Base-by-base conservation (phyloP, 129 eudicot species). In the Saposhnikovia divaricata region DNA sequence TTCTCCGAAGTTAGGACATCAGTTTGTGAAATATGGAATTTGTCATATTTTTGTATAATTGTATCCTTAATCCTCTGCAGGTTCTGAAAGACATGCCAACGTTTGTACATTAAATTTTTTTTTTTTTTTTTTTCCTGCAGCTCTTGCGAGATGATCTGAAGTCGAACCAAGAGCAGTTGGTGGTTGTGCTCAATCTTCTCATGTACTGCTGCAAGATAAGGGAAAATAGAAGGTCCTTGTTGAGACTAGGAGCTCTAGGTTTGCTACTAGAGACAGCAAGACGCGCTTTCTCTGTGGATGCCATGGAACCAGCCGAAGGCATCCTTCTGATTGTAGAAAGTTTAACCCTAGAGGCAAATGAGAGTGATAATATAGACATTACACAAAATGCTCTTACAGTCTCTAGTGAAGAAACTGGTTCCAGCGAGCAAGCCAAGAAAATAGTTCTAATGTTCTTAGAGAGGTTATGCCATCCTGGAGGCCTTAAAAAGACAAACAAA, bases 261-360 rank as follows among this genome's bases (percentile, higher is more conserved):
- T 83, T 96, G 77, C 97, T 96, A 25, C 95, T 92, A 15, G 99
- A 96, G 83, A 96, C 97, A 48, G 99, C 98, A 25, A 86, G 98
- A 44, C 98, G 97, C 70, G 99, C 99, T 28, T 96, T 96, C 84
- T 92, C 95, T 25, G 93, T 96, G 78, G 99, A 96, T 88, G 99
- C 98, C 66, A 96, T 92, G 78, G 99, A 96, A 82, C 97, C 99
- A 65, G 99, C 98, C 59, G 99, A 96, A 87, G 99, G 99, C 42
- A 96, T 96, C 84, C 93, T 96, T 66, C 71, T 96, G 84, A 96
- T 96, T 69, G 99, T 96, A 43, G 99, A 96, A 82, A 87, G 95
- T 72, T 87, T 96, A 70, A 92, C 99, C 6, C 73, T 96, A 86
- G 99, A 96, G 84, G 98, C 99, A 70, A 96, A 96, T 45, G 99